Percentiles rank a stretch among this genome's conserved stretches.
Conservation (phyloP, 2,329 filamentous ascomycete species). For the Aspergillus fumigatus region DNA sequence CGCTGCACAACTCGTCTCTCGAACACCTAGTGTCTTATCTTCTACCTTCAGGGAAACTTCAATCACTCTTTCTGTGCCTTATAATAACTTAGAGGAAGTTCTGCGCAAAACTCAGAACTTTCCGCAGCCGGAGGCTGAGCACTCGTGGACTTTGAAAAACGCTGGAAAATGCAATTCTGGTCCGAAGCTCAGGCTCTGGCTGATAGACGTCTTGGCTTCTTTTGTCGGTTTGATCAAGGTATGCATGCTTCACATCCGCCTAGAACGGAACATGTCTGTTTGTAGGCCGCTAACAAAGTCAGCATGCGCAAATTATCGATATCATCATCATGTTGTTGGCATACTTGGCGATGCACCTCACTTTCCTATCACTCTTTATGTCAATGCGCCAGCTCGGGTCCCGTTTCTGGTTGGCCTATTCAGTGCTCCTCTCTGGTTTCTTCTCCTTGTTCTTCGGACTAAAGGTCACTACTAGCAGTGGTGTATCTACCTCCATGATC, state of each 20-base stretch:
- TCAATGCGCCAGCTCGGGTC: slow-evolving; percentile 96
- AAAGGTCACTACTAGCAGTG: slow-evolving; percentile 85
- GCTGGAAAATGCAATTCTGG: slow-evolving; percentile 74
- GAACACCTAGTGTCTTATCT: no score
- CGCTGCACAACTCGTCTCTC: no score
- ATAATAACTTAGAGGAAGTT: no score
- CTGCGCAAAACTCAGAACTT: no score
- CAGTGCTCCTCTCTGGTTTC: slow-evolving; percentile 82
- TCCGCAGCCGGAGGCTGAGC: no score
- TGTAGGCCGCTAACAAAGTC: slow-evolving; percentile 37
- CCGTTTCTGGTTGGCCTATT: slow-evolving; percentile 93
- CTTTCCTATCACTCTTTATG: slow-evolving; percentile 95
- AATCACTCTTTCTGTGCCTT: no score
- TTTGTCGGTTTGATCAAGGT: slow-evolving; percentile 71
- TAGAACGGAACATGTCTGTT: no score
- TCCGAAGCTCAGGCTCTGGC: slow-evolving; percentile 66
- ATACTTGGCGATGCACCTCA: slow-evolving; percentile 96
- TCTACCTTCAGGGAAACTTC: no score
- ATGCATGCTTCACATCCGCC: slow-evolving; percentile 5
- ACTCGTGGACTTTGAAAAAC: slow-evolving; percentile 49
- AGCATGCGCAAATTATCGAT: slow-evolving; percentile 94
- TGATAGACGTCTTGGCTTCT: slow-evolving; percentile 73
- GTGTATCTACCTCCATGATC: slow-evolving; percentile 88
- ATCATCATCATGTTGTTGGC: slow-evolving; percentile 97
- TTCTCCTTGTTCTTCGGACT: slow-evolving; percentile 96